Evolutionary conservation across 1,284 basidiomycete genomes (phyloP).

Genomic region (Trametes versicolor): DNA sequence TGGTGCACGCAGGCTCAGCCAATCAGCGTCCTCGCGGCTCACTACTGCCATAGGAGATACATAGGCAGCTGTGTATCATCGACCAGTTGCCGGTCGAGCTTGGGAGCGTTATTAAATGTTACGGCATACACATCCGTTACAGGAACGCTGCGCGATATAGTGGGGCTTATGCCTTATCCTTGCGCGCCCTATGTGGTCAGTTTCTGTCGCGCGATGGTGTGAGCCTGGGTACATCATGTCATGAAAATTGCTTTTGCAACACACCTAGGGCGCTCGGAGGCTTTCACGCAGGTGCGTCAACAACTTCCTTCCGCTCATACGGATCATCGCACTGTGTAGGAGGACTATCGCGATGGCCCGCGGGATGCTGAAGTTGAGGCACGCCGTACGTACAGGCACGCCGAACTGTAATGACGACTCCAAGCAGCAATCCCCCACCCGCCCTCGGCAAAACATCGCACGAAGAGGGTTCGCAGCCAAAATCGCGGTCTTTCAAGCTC

Average conservation of each 20-base stretch:
- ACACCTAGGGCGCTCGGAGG: neutral
- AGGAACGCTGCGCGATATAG: slow-evolving; percentile 3
- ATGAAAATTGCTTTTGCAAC: neutral
- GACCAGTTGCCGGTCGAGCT: neutral
- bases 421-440: slow-evolving; percentile 1
- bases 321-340: slow-evolving; percentile 11
- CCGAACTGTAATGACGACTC: neutral
- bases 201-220: neutral
- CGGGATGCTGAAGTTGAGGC: neutral
- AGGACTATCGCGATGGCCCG: slow-evolving; percentile 2
- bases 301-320: neutral
- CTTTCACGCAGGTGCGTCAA: slow-evolving; percentile 3
- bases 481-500: slow-evolving; percentile 1
- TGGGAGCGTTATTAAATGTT: neutral
- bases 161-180: neutral
- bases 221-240: slow-evolving; percentile 8
- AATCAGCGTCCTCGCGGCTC: neutral
- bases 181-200: neutral
- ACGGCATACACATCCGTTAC: neutral
- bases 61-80: neutral
- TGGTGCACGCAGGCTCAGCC: neutral
- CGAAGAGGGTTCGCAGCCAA: neutral
- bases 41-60: neutral
- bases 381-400: neutral
- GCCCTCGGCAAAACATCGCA: slow-evolving; percentile 1